Conservation (phyloP, 768 basidiomycete species). For the Cyathus striatus region DNA sequence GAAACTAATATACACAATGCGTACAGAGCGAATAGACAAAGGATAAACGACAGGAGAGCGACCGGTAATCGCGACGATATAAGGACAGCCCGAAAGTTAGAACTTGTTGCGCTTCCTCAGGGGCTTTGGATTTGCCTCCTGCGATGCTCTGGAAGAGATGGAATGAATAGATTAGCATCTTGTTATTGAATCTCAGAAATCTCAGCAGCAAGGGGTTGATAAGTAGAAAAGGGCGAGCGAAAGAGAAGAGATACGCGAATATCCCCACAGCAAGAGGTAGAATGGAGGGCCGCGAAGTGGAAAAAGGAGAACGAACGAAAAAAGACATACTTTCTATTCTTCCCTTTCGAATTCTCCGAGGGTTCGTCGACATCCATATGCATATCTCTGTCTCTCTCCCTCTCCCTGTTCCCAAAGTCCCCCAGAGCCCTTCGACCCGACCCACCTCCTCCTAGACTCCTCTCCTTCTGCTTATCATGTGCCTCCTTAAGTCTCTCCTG, state of each 20-base stretch:
- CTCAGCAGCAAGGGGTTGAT: neutral
- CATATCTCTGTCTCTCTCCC: slow-evolving; percentile 21
- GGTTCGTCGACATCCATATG: slow-evolving; percentile 69
- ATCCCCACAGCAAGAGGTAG: too few relatives aligned
- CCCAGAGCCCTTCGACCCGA: slow-evolving; percentile 7
- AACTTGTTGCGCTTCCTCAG: slow-evolving; percentile 57
- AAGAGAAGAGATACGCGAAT: neutral
- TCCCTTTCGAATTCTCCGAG: slow-evolving; percentile 38
- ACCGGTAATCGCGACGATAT: neutral
- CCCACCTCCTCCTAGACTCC: slow-evolving; percentile 28
- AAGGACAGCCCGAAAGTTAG: too few relatives aligned
- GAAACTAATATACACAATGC: too few relatives aligned
- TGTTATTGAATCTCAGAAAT: too few relatives aligned
- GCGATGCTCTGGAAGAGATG: slow-evolving; percentile 28
- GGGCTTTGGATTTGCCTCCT: slow-evolving; percentile 39
- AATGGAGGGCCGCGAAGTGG: too few relatives aligned
- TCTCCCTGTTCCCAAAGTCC: neutral
- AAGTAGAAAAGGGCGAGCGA: slow-evolving; percentile 1
- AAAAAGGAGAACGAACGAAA: slow-evolving; percentile 1
- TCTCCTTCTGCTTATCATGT: slow-evolving; percentile 59
- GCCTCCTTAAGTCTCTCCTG: slow-evolving; percentile 56
- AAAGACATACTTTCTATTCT: slow-evolving; percentile 57
- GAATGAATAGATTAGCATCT: slow-evolving; percentile 2
- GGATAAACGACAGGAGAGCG: neutral
- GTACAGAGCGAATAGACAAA: too few relatives aligned